Evolutionary conservation across 31 red algal genomes (phyloP).

Genomic region (Porphyra umbilicalis): DNA sequence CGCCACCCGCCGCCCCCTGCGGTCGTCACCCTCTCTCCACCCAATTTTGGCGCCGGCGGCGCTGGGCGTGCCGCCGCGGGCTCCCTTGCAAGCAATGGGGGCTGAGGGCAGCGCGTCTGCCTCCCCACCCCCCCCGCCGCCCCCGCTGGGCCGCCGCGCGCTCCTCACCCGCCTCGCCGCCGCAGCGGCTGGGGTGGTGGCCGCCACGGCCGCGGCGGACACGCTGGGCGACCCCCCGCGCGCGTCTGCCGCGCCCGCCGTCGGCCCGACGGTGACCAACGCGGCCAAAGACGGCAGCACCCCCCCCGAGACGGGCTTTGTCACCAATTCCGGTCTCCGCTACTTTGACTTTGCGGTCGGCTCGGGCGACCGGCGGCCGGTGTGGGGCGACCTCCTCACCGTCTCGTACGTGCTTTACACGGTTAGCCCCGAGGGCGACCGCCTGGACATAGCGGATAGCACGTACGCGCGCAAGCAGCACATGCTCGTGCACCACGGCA

Average conservation of each 20-base stretch:
- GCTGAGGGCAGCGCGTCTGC: too few species aligned
- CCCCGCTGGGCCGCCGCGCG: background rate
- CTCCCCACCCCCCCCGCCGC: background rate
- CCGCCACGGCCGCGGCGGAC: background rate
- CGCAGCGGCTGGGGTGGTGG: background rate
- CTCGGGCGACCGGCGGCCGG: conserved; percentile 33
- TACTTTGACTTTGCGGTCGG: conserved; percentile 63
- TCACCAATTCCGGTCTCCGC: conserved; percentile 29
- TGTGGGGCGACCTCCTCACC: conserved; percentile 73
- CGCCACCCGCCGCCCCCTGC: too few species aligned
- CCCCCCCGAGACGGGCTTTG: conserved; percentile 11
- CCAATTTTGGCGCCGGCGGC: too few species aligned
- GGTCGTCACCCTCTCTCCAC: too few species aligned
- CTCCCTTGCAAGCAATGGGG: too few species aligned
- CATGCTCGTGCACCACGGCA: conserved; percentile 78
- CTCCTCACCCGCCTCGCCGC: background rate
- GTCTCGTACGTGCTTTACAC: conserved; percentile 73
- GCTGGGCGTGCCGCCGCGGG: too few species aligned
- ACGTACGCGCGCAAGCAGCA: conserved; percentile 32
- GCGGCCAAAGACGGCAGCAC: background rate
- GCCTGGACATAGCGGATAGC: conserved; percentile 43
- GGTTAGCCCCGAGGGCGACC: conserved; percentile 20
- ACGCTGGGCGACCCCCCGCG: background rate
- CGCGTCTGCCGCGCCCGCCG: background rate
- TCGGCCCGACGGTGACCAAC: background rate